Conservation (phyloP, 768 basidiomycete species). For the Krasilnikovozyma curviuscula region DNA sequence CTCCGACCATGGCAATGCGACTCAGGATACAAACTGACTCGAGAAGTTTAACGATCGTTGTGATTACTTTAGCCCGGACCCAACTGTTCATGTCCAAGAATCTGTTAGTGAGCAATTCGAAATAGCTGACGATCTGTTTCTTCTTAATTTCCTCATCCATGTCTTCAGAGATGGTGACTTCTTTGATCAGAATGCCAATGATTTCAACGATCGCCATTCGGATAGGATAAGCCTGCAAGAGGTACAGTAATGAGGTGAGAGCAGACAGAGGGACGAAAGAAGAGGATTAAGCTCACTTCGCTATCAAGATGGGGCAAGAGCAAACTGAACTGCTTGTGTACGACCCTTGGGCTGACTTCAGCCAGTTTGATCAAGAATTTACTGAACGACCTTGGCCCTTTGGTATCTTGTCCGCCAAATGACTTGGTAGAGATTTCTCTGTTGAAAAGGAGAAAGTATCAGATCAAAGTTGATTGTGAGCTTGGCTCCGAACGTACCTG, state of each 20-base stretch:
- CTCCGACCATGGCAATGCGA: too few species aligned
- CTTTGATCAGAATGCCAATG: constrained; percentile 62
- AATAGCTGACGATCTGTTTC: constrained; percentile 53
- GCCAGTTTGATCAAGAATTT: constrained; percentile 62
- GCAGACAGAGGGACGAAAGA: not conserved
- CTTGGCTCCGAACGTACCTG: constrained; percentile 25
- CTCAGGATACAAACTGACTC: constrained; percentile 33
- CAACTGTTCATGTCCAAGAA: constrained; percentile 73
- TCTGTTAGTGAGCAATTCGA: constrained; percentile 68
- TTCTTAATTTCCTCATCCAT: constrained; percentile 35
- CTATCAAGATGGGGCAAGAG: constrained; percentile 73
- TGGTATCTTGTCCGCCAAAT: constrained; percentile 65
- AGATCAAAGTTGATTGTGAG: not conserved
- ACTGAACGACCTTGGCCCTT: constrained; percentile 69
- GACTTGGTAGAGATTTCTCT: constrained; percentile 61
- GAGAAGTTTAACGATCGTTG: constrained; percentile 54
- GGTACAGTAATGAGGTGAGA: not conserved
- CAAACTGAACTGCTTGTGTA: constrained; percentile 75
- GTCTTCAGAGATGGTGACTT: constrained; percentile 44
- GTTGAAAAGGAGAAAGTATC: not conserved
- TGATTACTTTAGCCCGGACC: constrained; percentile 72
- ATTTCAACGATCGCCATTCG: constrained; percentile 85
- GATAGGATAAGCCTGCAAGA: constrained; percentile 83
- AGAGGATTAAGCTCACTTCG: constrained; percentile 38
- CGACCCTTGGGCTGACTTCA: constrained; percentile 56